Evolutionary conservation across 2,329 filamentous ascomycete species (phyloP).

Genomic region (Phyllosticta citribraziliensis): DNA sequence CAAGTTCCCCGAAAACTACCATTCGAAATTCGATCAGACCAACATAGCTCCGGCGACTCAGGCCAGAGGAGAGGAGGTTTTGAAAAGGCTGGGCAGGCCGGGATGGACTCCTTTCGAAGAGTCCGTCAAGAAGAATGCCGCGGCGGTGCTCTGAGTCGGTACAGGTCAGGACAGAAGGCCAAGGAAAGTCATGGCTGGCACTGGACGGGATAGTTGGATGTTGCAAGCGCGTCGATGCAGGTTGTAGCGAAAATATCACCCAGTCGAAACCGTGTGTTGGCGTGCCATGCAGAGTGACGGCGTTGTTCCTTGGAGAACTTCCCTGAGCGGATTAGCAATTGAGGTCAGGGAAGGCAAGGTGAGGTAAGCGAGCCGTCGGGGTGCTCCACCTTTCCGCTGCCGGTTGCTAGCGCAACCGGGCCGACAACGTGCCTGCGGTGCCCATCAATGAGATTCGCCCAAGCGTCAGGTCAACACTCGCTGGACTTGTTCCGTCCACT

Average conservation of each 20-base stretch:
- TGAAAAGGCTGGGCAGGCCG: constrained; percentile 3
- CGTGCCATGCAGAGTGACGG: no score
- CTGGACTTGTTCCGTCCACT: background rate
- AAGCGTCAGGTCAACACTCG: background rate
- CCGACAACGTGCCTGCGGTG: background rate
- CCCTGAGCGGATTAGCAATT: no score
- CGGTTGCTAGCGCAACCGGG: background rate
- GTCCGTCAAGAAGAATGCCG: background rate
- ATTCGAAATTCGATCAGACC: constrained; percentile 2
- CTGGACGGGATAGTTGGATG: no score
- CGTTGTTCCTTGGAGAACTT: no score
- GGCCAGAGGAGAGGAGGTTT: background rate
- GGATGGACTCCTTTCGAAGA: constrained; percentile 9
- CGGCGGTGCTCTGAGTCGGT: background rate
- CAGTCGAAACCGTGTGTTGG: no score
- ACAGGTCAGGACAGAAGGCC: background rate
- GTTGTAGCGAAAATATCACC: no score
- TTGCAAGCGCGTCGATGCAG: no score
- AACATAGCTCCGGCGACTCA: background rate
- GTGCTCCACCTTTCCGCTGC: background rate
- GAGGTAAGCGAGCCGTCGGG: no score
- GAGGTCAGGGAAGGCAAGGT: no score
- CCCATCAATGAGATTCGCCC: background rate
- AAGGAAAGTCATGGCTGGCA: no score
- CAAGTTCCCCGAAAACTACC: constrained; percentile 2